Base-by-base conservation (phyloP, 495 filamentous ascomycete species). In the Sordaria brevicollis region DNA sequence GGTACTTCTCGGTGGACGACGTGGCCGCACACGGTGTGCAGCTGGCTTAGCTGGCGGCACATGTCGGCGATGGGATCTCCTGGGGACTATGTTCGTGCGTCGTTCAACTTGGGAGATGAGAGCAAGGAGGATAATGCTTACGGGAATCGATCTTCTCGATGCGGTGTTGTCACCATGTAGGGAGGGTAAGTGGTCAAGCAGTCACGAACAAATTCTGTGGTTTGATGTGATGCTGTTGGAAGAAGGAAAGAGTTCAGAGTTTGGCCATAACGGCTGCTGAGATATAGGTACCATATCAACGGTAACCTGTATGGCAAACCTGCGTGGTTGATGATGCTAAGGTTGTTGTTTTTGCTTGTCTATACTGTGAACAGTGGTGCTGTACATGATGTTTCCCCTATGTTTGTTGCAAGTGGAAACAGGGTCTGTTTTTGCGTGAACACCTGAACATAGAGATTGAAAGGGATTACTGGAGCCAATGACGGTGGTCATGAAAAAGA, bases 61-160 rank as follows among this genome's bases (percentile, higher is more conserved):
- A 54, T 54, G 4, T 0, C 13, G 0, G n/a, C 13, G 19, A 54
- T 13, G 10, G 25, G 21, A 5, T 0, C 0, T 13, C 0, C 4
- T 54, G 2, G 4, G 4, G 7, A 2, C 0, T 19, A 5, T 7
- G 9, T 25, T 54, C 19, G 1, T 19, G 41, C 3, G 11, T 2
- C n/a, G n/a, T n/a, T n/a, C n/a, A n/a, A 19, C 7, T 10, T 21
- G 13, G 3, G n/a, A 2, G 3, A 8, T 49, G 7, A 3, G 6
- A 7, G 0, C 4, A 6, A 19, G n/a, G n/a, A 43, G 39, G n/a
- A 3, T 3, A 19, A 21, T 43, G 0, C 21, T 54, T 54, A 54
- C 43, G 0, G 2, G 0, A 4, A 49, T 0, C 0, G 13, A 0
- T 15, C 0, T 4, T 0, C 5, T 15, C 0, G 15, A 9, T 54